A percentile compares a stretch with the other conserved stretches of the same genome.
Conservation (phyloP, 2,329 filamentous ascomycete genomes). For the Akanthomyces dipterigenus region DNA sequence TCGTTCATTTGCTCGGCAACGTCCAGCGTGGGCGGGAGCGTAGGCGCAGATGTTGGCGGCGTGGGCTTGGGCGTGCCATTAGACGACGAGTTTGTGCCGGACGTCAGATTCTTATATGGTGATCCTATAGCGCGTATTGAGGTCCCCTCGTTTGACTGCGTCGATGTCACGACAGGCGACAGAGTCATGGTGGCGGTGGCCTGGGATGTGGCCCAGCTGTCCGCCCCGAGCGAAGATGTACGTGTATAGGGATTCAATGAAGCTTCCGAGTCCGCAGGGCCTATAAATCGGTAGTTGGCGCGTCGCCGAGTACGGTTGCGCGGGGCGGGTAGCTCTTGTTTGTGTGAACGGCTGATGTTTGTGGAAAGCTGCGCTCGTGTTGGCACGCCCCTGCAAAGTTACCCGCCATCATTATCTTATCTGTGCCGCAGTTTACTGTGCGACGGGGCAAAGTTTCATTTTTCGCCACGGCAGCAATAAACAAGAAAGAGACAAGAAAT, state of each 20-base stretch:
- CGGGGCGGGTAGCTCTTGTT: not conserved
- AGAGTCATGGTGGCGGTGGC: constrained; percentile 32
- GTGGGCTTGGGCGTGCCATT: constrained; percentile 38
- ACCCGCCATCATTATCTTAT: not conserved
- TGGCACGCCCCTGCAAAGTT: not conserved
- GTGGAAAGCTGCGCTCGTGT: not conserved
- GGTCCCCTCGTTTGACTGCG: constrained; percentile 26
- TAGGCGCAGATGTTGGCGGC: constrained; percentile 22
- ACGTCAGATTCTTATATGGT: constrained; percentile 35
- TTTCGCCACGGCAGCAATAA: too few relatives aligned
- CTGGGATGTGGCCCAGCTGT: constrained; percentile 2
- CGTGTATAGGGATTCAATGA: too few relatives aligned
- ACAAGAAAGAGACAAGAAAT: too few relatives aligned
- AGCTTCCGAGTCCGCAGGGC: too few relatives aligned
- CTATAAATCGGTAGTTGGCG: not conserved
- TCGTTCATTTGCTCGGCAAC: constrained; percentile 78
- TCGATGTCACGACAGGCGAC: constrained; percentile 39
- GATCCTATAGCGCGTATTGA: constrained; percentile 30
- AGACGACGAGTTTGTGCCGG: constrained; percentile 31
- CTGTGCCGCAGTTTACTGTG: not conserved
- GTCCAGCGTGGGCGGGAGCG: constrained; percentile 40
- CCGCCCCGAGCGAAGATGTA: too few relatives aligned
- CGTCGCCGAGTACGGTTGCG: not conserved
- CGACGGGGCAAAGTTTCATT: not conserved
- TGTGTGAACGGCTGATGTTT: not conserved